A percentile compares a stretch with the other conserved stretches of the same genome.
Evolutionary conservation across 2,329 filamentous ascomycete genomes (phyloP).

Genomic region (Juglanconis sp.): DNA sequence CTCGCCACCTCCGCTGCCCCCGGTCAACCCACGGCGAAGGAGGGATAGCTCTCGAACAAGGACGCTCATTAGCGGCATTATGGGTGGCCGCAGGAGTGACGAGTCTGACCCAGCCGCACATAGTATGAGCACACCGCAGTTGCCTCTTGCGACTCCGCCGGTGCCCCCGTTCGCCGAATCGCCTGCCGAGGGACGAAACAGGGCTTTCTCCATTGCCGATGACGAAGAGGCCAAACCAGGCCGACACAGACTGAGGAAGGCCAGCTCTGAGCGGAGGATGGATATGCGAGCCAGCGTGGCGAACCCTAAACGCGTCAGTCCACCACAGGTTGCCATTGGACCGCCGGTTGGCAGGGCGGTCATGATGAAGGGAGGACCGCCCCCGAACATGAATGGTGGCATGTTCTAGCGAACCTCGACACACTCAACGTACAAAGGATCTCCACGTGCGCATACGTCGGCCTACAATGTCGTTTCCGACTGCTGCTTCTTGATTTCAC

Average conservation of each 20-base stretch:
- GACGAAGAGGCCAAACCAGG: constrained; percentile 38
- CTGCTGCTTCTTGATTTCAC: constrained; percentile 10
- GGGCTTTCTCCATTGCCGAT: constrained; percentile 30
- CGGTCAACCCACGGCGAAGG: constrained; percentile 55
- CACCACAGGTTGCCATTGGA: constrained; percentile 28
- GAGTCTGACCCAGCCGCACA: constrained; percentile 26
- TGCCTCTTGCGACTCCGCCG: constrained; percentile 24
- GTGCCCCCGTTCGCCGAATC: constrained; percentile 10
- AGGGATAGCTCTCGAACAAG: constrained; percentile 36
- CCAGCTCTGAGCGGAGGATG: constrained; percentile 36
- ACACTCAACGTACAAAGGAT: background rate
- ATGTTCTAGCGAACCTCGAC: constrained; percentile 28
- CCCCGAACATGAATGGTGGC: constrained; percentile 29
- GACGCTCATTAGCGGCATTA: constrained; percentile 36
- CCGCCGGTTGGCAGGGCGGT: constrained; percentile 34
- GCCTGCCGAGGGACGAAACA: constrained; percentile 23
- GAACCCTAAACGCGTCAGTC: constrained; percentile 23
- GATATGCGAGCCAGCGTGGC: constrained; percentile 19
- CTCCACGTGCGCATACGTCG: background rate
- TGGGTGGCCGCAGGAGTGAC: constrained; percentile 32
- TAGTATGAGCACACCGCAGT: constrained; percentile 30
- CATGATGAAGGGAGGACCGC: constrained; percentile 26
- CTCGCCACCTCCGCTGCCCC: constrained; percentile 49
- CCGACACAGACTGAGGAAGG: constrained; percentile 41
- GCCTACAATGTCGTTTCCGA: constrained; percentile 5